A percentile compares a stretch with the other conserved stretches of the same genome.
These are phyloP conservation scores for Lactifluus rugatus DNA, from an alignment of 768 basidiomycete genomes.

Conservation along the genomic window DNA sequence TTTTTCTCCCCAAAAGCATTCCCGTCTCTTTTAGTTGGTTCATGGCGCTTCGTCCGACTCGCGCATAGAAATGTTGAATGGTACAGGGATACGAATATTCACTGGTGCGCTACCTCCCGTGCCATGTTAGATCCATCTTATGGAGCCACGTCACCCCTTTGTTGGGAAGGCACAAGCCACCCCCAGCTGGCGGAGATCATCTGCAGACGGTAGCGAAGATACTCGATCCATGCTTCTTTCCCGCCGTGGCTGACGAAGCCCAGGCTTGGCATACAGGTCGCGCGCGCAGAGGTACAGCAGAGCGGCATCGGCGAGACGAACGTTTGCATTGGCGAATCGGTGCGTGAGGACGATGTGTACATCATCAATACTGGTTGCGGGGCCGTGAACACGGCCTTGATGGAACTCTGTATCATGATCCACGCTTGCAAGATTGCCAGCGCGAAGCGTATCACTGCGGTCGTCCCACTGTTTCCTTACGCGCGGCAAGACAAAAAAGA, in stretches of 20 bases:
- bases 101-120: conserved; percentile 33
- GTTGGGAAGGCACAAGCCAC: conserved; percentile 77
- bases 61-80: conserved; percentile 38
- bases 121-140: not conserved
- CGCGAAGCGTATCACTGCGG: conserved; percentile 96
- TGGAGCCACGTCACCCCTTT: not conserved
- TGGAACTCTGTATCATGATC: conserved; percentile 99
- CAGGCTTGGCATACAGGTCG: conserved; percentile 84
- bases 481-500: conserved; percentile 98
- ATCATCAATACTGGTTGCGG: conserved; percentile 92
- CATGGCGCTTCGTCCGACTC: conserved; percentile 22
- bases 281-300: conserved; percentile 77
- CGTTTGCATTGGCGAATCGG: conserved; percentile 88
- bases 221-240: not conserved
- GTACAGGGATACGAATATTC: conserved; percentile 50
- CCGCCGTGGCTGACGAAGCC: conserved; percentile 9
- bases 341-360: conserved; percentile 97
- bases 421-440: conserved; percentile 99
- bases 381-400: conserved; percentile 84
- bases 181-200: conserved; percentile 92
- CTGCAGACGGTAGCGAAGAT: conserved; percentile 62
- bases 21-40: conserved; percentile 15
- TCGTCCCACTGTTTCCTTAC: conserved; percentile 94
- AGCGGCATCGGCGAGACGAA: conserved; percentile 88
- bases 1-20: not conserved